A percentile compares a stretch with the other conserved stretches of the same genome.
Conservation (phyloP, 208 protist species). For the Vickermania ingenoplastis region DNA sequence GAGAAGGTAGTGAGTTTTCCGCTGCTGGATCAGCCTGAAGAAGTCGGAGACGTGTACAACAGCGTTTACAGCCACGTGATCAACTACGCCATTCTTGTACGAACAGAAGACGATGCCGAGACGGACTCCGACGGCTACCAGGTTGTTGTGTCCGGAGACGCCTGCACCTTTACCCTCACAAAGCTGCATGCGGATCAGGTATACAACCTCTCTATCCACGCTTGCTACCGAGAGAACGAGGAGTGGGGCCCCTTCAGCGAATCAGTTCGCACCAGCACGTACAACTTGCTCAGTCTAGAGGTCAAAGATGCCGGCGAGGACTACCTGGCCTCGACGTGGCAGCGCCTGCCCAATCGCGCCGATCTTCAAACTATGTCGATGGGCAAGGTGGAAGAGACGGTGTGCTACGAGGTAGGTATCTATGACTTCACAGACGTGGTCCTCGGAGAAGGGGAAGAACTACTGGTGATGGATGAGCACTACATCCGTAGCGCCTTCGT, state of each 20-base stretch:
- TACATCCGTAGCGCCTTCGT: slow-evolving; percentile 25
- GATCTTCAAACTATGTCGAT: slow-evolving; percentile 30
- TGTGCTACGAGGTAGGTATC: slow-evolving; percentile 70
- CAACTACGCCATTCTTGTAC: slow-evolving; percentile 37
- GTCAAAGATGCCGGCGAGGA: slow-evolving; percentile 65
- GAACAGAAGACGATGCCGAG: slow-evolving; percentile 4
- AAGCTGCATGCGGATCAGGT: slow-evolving; percentile 49
- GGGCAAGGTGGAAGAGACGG: slow-evolving; percentile 65
- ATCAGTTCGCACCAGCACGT: slow-evolving; percentile 45
- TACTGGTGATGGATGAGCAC: not conserved
- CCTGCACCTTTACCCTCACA: slow-evolving; percentile 34
- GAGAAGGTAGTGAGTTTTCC: slow-evolving; percentile 12
- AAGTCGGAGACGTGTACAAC: slow-evolving; percentile 33
- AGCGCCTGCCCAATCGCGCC: slow-evolving; percentile 59
- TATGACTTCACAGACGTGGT: slow-evolving; percentile 60
- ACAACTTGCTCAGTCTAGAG: slow-evolving; percentile 62
- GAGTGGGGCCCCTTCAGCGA: slow-evolving; percentile 62
- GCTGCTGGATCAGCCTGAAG: slow-evolving; percentile 43
- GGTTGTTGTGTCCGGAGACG: slow-evolving; percentile 40
- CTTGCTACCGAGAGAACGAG: slow-evolving; percentile 52
- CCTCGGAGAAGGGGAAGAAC: slow-evolving; percentile 33
- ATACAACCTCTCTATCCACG: slow-evolving; percentile 61
- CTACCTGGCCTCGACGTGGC: slow-evolving; percentile 67
- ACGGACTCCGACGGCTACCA: slow-evolving; percentile 15
- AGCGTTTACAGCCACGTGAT: slow-evolving; percentile 30